Evolutionary conservation across 441 rosid genomes (phyloP).

Genomic region (Pelargonium fulgidum): DNA sequence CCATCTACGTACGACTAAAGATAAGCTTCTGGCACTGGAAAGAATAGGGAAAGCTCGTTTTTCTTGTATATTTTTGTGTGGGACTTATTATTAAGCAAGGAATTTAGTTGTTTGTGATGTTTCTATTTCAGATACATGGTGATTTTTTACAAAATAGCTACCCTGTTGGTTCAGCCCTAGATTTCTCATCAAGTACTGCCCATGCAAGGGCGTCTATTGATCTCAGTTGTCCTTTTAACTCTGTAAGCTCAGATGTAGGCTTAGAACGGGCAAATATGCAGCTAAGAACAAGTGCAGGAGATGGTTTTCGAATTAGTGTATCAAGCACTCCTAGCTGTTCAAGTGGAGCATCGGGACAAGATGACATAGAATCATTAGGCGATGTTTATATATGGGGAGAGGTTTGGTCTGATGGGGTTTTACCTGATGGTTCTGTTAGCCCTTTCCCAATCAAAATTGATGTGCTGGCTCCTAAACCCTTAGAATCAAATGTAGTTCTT

Average conservation of each 20-base stretch:
- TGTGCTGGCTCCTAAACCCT: constrained; percentile 73
- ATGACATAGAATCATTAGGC: constrained; percentile 91
- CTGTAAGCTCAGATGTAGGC: constrained; percentile 74
- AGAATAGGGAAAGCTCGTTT: too few relatives aligned
- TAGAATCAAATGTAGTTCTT: constrained; percentile 86
- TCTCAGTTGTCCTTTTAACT: constrained; percentile 65
- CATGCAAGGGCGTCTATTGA: constrained; percentile 79
- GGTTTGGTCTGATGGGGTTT: constrained; percentile 70
- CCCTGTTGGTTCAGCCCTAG: constrained; percentile 88
- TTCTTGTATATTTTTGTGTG: not conserved
- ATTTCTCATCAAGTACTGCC: constrained; percentile 52
- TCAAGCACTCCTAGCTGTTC: constrained; percentile 97
- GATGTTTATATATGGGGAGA: constrained; percentile 98
- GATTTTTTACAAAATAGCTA: constrained; percentile 58
- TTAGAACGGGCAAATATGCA: constrained; percentile 77
- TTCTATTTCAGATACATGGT: constrained; percentile 14
- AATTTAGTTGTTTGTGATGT: not conserved
- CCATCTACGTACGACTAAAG: too few relatives aligned
- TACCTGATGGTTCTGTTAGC: constrained; percentile 83
- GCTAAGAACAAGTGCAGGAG: constrained; percentile 53
- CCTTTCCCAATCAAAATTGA: constrained; percentile 53
- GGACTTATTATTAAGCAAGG: not conserved
- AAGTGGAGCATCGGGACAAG: constrained; percentile 97
- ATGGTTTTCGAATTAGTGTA: constrained; percentile 84
- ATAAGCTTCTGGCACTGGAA: too few relatives aligned